phyloP scores from a whole-genome alignment of 2,329 filamentous ascomycete species.

The Colletotrichum spaethianum region DNA sequence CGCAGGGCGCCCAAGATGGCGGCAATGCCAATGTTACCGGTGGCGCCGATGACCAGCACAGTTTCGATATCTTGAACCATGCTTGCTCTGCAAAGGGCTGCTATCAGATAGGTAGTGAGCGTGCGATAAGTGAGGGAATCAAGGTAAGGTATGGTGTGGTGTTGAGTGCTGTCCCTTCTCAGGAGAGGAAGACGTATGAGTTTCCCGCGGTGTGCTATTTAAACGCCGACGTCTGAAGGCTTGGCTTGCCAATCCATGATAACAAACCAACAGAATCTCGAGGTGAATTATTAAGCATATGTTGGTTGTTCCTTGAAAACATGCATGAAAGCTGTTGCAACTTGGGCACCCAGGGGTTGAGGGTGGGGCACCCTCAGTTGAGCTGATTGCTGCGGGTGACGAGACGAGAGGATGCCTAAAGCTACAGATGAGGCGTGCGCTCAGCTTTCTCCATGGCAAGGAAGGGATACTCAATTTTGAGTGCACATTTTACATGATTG shows the following conservation, averaged over 20 bases:
- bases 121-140: neutral
- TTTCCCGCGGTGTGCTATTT: neutral
- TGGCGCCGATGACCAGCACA: slow-evolving; percentile 55
- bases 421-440: neutral
- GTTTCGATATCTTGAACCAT: slow-evolving; percentile 41
- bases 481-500: neutral
- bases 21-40: slow-evolving; percentile 54
- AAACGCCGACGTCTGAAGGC: neutral
- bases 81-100: neutral
- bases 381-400: too few relatives aligned
- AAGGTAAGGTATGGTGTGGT: neutral
- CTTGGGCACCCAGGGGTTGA: too few relatives aligned
- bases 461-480: neutral
- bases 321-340: neutral
- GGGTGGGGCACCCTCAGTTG: too few relatives aligned
- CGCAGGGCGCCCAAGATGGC: slow-evolving; percentile 49
- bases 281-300: neutral
- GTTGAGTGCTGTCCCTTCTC: neutral
- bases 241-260: neutral
- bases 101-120: neutral
- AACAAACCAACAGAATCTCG: neutral
- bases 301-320: neutral
- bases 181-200: neutral
- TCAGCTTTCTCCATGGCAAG: neutral
- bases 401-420: neutral